These are phyloP conservation scores for Dendrothele bispora DNA, from an alignment of 768 basidiomycete genomes.

Conservation along the genomic window DNA sequence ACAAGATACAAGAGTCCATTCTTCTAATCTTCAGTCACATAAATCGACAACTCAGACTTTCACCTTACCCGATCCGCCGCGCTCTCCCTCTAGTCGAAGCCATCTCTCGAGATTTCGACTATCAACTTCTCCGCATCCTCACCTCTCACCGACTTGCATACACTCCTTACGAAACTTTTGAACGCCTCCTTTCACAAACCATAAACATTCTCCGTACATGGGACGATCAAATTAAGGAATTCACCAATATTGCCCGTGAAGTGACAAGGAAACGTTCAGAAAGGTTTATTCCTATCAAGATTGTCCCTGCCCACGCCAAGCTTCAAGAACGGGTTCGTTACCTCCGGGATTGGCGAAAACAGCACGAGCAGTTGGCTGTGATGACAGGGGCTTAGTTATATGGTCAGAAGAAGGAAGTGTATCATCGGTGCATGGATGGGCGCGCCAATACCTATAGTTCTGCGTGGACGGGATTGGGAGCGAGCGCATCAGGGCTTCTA, in stretches of 20 bases:
- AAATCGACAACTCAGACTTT: conserved; percentile 92
- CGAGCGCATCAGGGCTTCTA: too few relatives aligned
- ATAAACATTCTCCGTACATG: conserved; percentile 81
- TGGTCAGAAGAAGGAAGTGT: too few relatives aligned
- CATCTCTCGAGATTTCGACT: conserved; percentile 96
- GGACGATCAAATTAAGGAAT: conserved; percentile 91
- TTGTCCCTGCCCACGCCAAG: conserved; percentile 86
- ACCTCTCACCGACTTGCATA: conserved; percentile 91
- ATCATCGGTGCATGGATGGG: too few relatives aligned
- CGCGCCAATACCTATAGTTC: too few relatives aligned
- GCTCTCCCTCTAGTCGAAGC: conserved; percentile 97
- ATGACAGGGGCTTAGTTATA: too few relatives aligned
- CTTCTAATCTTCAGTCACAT: conserved; percentile 88
- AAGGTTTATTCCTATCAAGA: conserved; percentile 96
- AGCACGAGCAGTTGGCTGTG: conserved; percentile 94
- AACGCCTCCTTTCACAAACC: conserved; percentile 75
- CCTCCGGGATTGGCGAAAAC: conserved; percentile 89
- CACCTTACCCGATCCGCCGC: conserved; percentile 94
- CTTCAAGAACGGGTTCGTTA: conserved; percentile 87
- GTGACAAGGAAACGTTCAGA: conserved; percentile 87
- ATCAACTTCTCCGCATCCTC: conserved; percentile 87
- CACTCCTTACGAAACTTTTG: conserved; percentile 93
- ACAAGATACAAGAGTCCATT: conserved; percentile 91
- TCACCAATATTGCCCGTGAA: conserved; percentile 90
- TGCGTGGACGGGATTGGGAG: too few relatives aligned